Evolutionary conservation across 2,329 filamentous ascomycete genomes (phyloP).

Genomic region (Fusarium praegraminearum): DNA sequence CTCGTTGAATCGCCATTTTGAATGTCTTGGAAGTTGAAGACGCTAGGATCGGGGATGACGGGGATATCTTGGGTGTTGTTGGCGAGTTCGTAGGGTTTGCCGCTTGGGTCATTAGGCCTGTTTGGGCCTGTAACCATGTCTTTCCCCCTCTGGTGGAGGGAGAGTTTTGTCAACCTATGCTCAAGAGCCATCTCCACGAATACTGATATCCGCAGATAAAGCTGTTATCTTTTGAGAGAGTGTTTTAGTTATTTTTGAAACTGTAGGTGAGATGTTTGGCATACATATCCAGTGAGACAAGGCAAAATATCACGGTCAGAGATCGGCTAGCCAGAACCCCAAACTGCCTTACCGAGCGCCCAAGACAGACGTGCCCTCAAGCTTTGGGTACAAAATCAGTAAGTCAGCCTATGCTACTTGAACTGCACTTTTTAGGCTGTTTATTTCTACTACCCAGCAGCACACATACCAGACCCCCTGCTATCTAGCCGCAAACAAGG

Average conservation of each 20-base stretch:
- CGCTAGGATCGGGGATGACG: background rate
- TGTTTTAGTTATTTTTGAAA: too few species aligned
- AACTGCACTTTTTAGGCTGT: too few species aligned
- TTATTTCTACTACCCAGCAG: too few species aligned
- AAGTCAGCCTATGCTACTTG: too few species aligned
- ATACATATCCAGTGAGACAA: background rate
- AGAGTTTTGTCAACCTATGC: conserved; percentile 4
- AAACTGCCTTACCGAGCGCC: background rate
- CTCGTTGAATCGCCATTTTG: rapidly evolving
- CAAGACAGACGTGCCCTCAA: background rate
- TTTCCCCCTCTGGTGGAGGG: conserved; percentile 19
- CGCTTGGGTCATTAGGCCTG: background rate
- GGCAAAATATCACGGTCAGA: background rate
- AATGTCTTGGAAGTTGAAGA: conserved; percentile 1
- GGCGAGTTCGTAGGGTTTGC: conserved; percentile 10
- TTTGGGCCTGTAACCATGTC: conserved; percentile 6
- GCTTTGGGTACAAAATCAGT: too few species aligned
- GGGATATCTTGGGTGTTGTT: background rate
- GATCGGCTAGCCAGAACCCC: background rate
- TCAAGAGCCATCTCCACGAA: conserved; percentile 16
- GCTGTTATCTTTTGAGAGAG: too few species aligned
- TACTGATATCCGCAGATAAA: background rate
- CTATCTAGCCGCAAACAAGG: background rate
- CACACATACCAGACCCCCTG: background rate
- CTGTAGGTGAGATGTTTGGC: background rate